phyloP scores from a whole-genome alignment of 179 eudicot species.

The Beta corolliflora region DNA sequence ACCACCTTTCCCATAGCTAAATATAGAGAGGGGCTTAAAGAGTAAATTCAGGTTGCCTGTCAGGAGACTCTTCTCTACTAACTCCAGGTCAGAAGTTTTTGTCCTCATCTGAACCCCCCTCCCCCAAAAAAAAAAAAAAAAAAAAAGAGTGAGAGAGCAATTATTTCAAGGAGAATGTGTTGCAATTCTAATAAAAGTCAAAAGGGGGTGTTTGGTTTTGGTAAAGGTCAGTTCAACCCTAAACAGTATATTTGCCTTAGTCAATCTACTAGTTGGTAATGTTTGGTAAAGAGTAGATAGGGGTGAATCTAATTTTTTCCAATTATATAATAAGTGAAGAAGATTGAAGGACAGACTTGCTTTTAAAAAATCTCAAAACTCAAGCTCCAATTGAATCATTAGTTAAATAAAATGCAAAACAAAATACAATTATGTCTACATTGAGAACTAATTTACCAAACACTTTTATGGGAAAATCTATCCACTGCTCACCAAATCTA shows the following conservation, averaged over 20 bases:
- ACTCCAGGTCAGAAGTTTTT: no score
- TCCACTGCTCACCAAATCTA: neutral
- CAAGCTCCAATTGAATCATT: no score
- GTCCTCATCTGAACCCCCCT: no score
- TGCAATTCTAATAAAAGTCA: neutral
- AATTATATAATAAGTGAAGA: neutral
- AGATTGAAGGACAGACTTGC: neutral
- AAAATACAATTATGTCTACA: no score
- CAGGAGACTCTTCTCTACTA: no score
- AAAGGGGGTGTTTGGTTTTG: neutral
- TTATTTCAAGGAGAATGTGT: neutral
- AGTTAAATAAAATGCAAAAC: neutral
- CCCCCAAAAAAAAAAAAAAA: no score
- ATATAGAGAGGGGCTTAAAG: no score
- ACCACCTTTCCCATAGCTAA: no score
- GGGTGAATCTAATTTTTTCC: neutral
- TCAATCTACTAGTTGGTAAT: slow-evolving; percentile 1
- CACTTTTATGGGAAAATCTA: no score
- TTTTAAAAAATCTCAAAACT: neutral
- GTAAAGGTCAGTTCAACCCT: neutral
- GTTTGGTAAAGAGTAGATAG: slow-evolving; percentile 12
- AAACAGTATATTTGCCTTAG: neutral
- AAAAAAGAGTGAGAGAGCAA: neutral
- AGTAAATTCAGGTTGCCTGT: no score
- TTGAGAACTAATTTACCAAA: no score